Percentiles rank a stretch among this genome's conserved stretches.
phyloP scores from a whole-genome alignment of 139 green algal species.

The Protoeuglena noctilucae region DNA sequence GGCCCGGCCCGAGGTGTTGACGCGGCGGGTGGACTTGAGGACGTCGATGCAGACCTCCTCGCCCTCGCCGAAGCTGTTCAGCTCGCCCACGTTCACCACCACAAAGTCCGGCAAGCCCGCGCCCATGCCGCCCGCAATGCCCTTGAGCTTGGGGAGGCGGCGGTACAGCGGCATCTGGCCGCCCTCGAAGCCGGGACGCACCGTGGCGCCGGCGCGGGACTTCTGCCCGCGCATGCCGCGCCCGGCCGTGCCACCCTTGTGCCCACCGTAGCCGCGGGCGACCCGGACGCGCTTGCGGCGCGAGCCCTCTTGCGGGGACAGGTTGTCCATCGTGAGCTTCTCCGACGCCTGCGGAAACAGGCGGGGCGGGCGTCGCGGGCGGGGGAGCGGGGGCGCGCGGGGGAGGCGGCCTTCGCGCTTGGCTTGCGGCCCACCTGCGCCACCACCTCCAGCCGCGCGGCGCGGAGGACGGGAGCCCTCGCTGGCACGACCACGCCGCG shows the following conservation, averaged over 20 bases:
- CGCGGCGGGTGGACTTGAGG: constrained; percentile 54
- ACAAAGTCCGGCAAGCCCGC: constrained; percentile 71
- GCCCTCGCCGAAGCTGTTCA: constrained; percentile 52
- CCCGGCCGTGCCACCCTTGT: constrained; percentile 79
- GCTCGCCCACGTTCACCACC: constrained; percentile 70
- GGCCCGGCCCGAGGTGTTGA: constrained; percentile 64
- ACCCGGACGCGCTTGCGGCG: constrained; percentile 60
- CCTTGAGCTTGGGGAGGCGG: constrained; percentile 85
- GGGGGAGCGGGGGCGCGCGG: too few relatives aligned
- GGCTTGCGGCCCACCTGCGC: too few relatives aligned
- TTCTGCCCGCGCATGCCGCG: constrained; percentile 97
- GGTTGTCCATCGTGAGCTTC: constrained; percentile 71
- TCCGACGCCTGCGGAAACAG: constrained; percentile 28
- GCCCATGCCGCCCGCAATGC: constrained; percentile 91
- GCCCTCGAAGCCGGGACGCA: constrained; percentile 87
- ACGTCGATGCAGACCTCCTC: constrained; percentile 62
- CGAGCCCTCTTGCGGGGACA: constrained; percentile 66
- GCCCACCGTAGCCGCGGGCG: constrained; percentile 76
- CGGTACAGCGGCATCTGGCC: constrained; percentile 94
- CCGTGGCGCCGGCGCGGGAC: constrained; percentile 57
- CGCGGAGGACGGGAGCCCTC: not conserved
- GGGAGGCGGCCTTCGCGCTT: too few relatives aligned
- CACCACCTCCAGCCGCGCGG: not conserved
- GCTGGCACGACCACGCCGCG: not conserved
- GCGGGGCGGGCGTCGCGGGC: too few relatives aligned